A percentile compares a stretch with the other conserved stretches of the same genome.
These are phyloP conservation scores for Candida tunisiensis DNA, from an alignment of 1,139 yeast species.

Conservation along the genomic window DNA sequence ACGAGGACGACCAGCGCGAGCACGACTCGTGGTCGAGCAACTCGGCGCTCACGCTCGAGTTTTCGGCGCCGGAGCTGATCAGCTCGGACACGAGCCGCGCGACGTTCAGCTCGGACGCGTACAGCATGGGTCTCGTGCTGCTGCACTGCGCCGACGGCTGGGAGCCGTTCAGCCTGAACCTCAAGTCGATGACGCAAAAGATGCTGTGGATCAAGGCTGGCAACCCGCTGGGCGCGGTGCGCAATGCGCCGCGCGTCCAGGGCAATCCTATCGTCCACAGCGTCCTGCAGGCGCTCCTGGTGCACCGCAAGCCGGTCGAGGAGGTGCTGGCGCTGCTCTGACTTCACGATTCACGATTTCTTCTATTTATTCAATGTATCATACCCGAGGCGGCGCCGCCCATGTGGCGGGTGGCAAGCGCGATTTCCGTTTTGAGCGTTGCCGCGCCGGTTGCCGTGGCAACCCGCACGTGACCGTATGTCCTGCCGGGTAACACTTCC, in stretches of 20 bases:
- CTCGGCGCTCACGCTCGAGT: slow-evolving; percentile 8
- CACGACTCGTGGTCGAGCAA: too few relatives aligned
- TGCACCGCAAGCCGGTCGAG: not conserved
- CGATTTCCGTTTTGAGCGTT: too few relatives aligned
- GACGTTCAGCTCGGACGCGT: slow-evolving; percentile 7
- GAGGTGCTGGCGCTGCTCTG: not conserved
- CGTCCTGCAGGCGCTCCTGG: not conserved
- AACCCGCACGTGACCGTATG: too few relatives aligned
- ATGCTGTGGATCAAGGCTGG: slow-evolving; percentile 9
- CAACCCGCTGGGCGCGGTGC: slow-evolving; percentile 7
- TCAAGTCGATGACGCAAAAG: slow-evolving; percentile 9
- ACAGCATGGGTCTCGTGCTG: slow-evolving; percentile 9
- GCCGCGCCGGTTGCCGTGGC: too few relatives aligned
- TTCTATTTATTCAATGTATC: too few relatives aligned
- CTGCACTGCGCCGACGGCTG: slow-evolving; percentile 9
- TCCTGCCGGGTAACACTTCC: too few relatives aligned
- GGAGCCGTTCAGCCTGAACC: slow-evolving; percentile 8
- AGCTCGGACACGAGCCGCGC: slow-evolving; percentile 5
- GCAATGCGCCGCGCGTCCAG: slow-evolving; percentile 5
- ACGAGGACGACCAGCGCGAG: too few relatives aligned
- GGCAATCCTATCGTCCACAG: not conserved
- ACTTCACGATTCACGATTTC: too few relatives aligned
- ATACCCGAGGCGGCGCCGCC: too few relatives aligned
- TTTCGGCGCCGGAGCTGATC: slow-evolving; percentile 9
- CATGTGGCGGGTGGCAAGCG: too few relatives aligned